Percentiles rank a stretch among this genome's conserved stretches.
Conservation (phyloP, 2,329 filamentous ascomycete genomes). For the Ambrosiella cleistominuta region DNA sequence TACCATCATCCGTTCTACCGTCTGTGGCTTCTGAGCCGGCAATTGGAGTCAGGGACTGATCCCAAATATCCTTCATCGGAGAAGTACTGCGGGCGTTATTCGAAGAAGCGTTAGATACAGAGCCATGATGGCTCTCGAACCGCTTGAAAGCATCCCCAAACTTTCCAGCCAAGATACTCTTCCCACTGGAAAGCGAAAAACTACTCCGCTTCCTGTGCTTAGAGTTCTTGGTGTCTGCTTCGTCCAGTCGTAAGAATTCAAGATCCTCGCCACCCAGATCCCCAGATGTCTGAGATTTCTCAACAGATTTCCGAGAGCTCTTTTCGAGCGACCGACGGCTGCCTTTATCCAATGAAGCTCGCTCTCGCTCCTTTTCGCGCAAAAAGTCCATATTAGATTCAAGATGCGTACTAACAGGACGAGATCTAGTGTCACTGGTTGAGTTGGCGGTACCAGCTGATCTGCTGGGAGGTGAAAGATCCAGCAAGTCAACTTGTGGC, state of each 20-base stretch:
- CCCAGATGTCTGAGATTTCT: constrained; percentile 8
- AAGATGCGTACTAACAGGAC: constrained; percentile 69
- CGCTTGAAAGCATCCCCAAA: constrained; percentile 89
- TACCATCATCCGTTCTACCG: constrained; percentile 43
- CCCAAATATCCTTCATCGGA: constrained; percentile 31
- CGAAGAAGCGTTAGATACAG: constrained; percentile 15
- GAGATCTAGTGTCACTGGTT: constrained; percentile 39
- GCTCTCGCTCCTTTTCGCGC: constrained; percentile 48
- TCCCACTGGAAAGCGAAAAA: constrained; percentile 54
- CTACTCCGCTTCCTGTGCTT: constrained; percentile 57
- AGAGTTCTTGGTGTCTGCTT: constrained; percentile 36
- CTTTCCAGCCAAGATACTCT: constrained; percentile 67
- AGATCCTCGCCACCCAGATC: constrained; percentile 24
- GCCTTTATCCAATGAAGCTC: constrained; percentile 10
- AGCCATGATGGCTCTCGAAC: constrained; percentile 47
- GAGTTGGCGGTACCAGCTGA: constrained; percentile 22
- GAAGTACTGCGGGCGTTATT: constrained; percentile 28
- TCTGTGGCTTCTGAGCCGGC: constrained; percentile 55
- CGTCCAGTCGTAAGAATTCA: constrained; percentile 66
- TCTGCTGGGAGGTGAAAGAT: constrained; percentile 24
- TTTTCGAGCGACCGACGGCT: constrained; percentile 9
- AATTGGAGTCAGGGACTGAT: constrained; percentile 47
- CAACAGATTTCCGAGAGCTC: constrained; percentile 9
- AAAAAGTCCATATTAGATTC: constrained; percentile 70
- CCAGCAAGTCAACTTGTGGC: constrained; percentile 45